Evolutionary conservation across 2,329 filamentous ascomycete genomes (phyloP).

Genomic region (Ceratocystis colombiana): DNA sequence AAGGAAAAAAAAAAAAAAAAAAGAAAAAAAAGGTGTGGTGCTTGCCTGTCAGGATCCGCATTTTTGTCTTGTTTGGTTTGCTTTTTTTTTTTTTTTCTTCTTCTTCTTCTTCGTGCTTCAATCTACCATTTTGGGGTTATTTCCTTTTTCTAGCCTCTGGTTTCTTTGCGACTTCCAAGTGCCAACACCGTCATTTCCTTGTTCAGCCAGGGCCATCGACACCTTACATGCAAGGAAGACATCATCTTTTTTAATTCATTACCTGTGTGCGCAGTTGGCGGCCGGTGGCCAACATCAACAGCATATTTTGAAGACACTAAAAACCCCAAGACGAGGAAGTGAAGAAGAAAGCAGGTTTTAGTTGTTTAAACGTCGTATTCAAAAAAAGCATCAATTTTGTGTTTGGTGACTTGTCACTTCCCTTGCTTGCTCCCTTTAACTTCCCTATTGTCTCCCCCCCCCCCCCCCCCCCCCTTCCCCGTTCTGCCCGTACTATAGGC

Average conservation of each 20-base stretch:
- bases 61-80: neutral
- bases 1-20: no score
- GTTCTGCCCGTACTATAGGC: neutral
- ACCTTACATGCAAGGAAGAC: neutral
- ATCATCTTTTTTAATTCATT: no score
- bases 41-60: neutral
- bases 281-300: neutral
- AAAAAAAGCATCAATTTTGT: neutral
- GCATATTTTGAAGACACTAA: neutral
- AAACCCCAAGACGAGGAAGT: neutral
- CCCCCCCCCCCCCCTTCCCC: neutral
- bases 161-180: neutral
- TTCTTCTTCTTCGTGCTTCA: neutral
- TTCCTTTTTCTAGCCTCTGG: neutral
- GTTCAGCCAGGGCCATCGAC: neutral
- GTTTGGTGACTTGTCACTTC: constrained; percentile 1
- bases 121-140: neutral
- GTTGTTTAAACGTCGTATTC: constrained; percentile 21
- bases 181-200: neutral
- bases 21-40: no score
- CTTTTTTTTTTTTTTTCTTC: neutral
- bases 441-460: neutral
- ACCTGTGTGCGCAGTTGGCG: no score
- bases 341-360: constrained; percentile 22
- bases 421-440: neutral